Percentiles rank a stretch among this genome's conserved stretches.
These are phyloP conservation scores for Fusarium sororula DNA, from an alignment of 2,329 filamentous ascomycete species.

Conservation along the genomic window DNA sequence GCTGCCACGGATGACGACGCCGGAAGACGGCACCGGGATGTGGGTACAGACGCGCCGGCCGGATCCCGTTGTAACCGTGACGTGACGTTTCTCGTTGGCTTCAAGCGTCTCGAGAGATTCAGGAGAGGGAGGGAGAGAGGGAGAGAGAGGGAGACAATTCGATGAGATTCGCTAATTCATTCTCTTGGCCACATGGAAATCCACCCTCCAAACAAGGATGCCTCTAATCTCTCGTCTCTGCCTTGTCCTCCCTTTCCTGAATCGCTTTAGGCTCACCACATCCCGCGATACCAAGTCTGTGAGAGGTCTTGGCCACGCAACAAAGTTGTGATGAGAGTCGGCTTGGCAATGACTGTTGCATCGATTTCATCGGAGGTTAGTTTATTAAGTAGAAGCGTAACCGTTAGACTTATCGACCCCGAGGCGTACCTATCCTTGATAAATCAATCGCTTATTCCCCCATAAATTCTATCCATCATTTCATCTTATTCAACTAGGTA, in stretches of 20 bases:
- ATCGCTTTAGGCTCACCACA: background rate
- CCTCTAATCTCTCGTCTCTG: background rate
- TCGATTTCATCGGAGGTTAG: background rate
- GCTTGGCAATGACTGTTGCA: slow-evolving; percentile 20
- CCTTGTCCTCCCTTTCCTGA: slow-evolving; percentile 4
- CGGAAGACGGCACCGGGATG: slow-evolving; percentile 37
- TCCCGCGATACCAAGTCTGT: slow-evolving; percentile 24
- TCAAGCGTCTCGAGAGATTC: background rate
- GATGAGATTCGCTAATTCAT: background rate
- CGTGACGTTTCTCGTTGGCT: background rate
- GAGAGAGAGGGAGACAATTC: background rate
- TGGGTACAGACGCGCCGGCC: slow-evolving; percentile 16
- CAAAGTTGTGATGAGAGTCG: background rate
- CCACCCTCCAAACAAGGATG: slow-evolving; percentile 13
- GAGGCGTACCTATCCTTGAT: slow-evolving; percentile 2
- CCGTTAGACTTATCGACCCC: background rate
- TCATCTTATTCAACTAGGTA: background rate
- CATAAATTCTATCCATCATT: background rate
- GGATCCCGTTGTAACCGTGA: slow-evolving; percentile 8
- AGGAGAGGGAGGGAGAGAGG: background rate
- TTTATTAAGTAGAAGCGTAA: background rate
- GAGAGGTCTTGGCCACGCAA: slow-evolving; percentile 28
- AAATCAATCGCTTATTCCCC: slow-evolving; percentile 5
- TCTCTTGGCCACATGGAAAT: slow-evolving; percentile 17
- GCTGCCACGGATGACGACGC: slow-evolving; percentile 20